Conservation (phyloP, 768 basidiomycete species). For the Amanita rubescens region DNA sequence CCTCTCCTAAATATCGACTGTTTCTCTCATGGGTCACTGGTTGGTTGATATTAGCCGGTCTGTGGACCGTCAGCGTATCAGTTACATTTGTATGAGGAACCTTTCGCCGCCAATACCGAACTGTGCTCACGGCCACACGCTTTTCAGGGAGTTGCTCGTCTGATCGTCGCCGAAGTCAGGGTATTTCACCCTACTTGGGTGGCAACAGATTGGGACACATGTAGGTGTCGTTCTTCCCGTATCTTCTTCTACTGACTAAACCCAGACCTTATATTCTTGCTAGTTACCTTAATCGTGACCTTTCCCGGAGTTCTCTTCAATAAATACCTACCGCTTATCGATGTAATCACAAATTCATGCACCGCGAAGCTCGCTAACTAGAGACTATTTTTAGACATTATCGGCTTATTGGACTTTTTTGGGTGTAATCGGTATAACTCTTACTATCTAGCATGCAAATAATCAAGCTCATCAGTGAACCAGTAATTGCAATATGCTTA, state of each 20-base stretch:
- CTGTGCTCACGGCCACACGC: not conserved
- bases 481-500: conserved; percentile 49
- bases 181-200: conserved; percentile 55
- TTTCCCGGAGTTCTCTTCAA: conserved; percentile 45
- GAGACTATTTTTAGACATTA: too few species aligned
- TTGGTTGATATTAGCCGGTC: conserved; percentile 62
- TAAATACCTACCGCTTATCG: conserved; percentile 38
- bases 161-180: conserved; percentile 50
- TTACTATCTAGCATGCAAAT: too few species aligned
- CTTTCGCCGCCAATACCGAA: not conserved
- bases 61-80: conserved; percentile 62
- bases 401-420: conserved; percentile 43
- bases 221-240: conserved; percentile 22
- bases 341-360: conserved; percentile 25
- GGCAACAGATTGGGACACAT: conserved; percentile 53
- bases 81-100: conserved; percentile 50
- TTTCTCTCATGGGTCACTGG: conserved; percentile 60
- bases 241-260: not conserved
- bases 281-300: too few species aligned
- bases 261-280: not conserved
- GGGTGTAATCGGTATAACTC: conserved; percentile 38
- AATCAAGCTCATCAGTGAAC: not conserved
- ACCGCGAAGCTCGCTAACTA: too few species aligned
- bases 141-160: conserved; percentile 45
- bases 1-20: conserved; percentile 42